A percentile compares a stretch with the other conserved stretches of the same genome.
Evolutionary conservation across 73 alveolate genomes (phyloP).

Genomic region (Paramecium biaurelia): DNA sequence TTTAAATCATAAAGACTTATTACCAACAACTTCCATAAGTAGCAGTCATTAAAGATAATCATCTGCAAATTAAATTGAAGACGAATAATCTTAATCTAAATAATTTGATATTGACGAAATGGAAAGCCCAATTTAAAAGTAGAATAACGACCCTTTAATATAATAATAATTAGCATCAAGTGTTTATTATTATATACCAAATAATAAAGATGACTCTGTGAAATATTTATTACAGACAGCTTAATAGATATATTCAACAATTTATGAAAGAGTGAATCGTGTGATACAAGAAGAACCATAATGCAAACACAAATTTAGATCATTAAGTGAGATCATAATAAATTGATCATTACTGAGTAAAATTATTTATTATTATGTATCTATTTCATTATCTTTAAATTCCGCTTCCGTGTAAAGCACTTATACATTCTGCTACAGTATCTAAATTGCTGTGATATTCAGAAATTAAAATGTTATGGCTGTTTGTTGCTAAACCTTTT

Average conservation of each 20-base stretch:
- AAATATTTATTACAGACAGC: not conserved
- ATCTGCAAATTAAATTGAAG: not conserved
- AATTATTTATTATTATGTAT: not conserved
- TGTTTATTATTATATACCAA: slow-evolving; percentile 16
- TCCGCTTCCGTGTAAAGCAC: slow-evolving; percentile 33
- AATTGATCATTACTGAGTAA: slow-evolving; percentile 2
- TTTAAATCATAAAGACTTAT: not conserved
- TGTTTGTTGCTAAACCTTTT: not conserved
- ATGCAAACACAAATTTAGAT: not conserved
- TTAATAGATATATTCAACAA: slow-evolving; percentile 22
- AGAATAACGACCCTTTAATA: not conserved
- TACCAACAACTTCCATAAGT: not conserved
- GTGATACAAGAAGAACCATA: not conserved
- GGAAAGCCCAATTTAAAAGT: not conserved
- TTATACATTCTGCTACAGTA: slow-evolving; percentile 19
- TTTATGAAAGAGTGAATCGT: not conserved
- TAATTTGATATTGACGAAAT: slow-evolving; percentile 4
- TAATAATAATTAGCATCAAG: not conserved
- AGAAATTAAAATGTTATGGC: not conserved
- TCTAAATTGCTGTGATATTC: slow-evolving; percentile 22
- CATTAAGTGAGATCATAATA: slow-evolving; percentile 17
- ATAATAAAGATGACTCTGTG: not conserved
- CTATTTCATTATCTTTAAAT: slow-evolving; percentile 33
- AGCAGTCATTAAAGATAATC: not conserved
- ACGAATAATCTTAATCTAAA: not conserved